Evolutionary conservation across 306 rosid species (phyloP).

Genomic region (Quercus glauca): DNA sequence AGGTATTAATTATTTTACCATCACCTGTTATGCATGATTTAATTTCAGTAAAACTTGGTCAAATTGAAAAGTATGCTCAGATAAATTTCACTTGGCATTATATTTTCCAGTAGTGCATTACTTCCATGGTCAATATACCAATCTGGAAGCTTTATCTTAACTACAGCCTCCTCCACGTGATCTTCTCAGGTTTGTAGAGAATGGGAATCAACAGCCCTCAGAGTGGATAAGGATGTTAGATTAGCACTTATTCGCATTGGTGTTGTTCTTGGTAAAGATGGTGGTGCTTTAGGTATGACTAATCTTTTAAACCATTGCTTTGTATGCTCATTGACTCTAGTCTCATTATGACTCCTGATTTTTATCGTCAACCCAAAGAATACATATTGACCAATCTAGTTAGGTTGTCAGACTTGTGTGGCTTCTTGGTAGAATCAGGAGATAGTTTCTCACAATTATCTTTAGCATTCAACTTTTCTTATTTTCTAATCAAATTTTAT

Average conservation of each 20-base stretch:
- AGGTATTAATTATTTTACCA: conserved; percentile 44
- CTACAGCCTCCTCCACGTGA: not conserved
- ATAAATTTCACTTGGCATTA: not conserved
- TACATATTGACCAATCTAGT: conserved; percentile 1
- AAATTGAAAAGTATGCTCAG: not conserved
- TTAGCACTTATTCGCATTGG: conserved; percentile 85
- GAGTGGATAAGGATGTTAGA: conserved; percentile 74
- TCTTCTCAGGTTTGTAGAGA: conserved; percentile 85
- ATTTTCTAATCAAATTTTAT: not conserved
- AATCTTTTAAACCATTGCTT: not conserved
- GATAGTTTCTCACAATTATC: conserved; percentile 1
- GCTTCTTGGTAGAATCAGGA: conserved; percentile 11
- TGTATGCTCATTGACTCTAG: not conserved
- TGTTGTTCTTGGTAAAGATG: conserved; percentile 97
- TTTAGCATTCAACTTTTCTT: not conserved
- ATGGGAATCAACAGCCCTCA: conserved; percentile 85
- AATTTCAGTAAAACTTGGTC: not conserved
- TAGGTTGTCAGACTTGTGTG: not conserved
- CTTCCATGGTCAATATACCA: not conserved
- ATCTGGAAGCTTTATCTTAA: not conserved
- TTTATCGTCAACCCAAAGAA: not conserved
- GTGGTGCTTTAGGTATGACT: conserved; percentile 88
- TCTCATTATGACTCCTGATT: not conserved
- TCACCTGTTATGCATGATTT: not conserved
- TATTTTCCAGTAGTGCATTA: not conserved